Percentiles rank a stretch among this genome's conserved stretches.
Evolutionary conservation across 2,329 filamentous ascomycete species (phyloP).

Genomic region (Escovopsis sp.): DNA sequence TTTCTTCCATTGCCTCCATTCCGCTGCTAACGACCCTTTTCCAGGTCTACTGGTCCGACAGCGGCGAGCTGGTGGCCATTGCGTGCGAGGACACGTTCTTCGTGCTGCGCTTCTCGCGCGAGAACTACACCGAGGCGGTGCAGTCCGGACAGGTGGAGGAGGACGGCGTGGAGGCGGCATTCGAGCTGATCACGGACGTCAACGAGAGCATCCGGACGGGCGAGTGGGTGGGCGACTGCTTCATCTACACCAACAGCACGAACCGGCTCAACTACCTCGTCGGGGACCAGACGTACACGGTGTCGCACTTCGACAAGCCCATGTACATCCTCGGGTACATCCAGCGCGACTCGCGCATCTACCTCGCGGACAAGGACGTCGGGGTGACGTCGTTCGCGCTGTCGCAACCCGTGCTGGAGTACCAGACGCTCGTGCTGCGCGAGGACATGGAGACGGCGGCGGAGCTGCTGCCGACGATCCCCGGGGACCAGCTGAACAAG

Average conservation of each 20-base stretch:
- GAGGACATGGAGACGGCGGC: slow-evolving; percentile 85
- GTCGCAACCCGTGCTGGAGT: slow-evolving; percentile 86
- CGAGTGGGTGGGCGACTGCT: slow-evolving; percentile 97
- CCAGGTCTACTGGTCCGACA: slow-evolving; percentile 93
- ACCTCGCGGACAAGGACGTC: slow-evolving; percentile 92
- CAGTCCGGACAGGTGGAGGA: slow-evolving; percentile 72
- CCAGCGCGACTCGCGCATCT: slow-evolving; percentile 85
- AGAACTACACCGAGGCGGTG: slow-evolving; percentile 71
- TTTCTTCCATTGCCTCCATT: neutral
- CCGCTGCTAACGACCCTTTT: slow-evolving; percentile 6
- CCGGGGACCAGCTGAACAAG: slow-evolving; percentile 91
- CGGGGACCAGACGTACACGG: slow-evolving; percentile 93
- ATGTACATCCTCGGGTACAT: slow-evolving; percentile 96
- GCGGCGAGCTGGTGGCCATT: slow-evolving; percentile 80
- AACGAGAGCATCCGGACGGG: slow-evolving; percentile 88
- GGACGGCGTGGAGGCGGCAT: slow-evolving; percentile 88
- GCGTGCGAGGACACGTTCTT: slow-evolving; percentile 95
- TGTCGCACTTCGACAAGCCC: slow-evolving; percentile 89
- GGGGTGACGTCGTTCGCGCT: slow-evolving; percentile 79
- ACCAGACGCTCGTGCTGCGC: slow-evolving; percentile 88
- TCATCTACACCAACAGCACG: slow-evolving; percentile 95
- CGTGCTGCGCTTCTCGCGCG: slow-evolving; percentile 79
- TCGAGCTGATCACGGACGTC: slow-evolving; percentile 92
- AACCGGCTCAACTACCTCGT: slow-evolving; percentile 97
- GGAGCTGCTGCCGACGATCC: slow-evolving; percentile 71